These are phyloP conservation scores for Sporisorium sorghi DNA, from an alignment of 1,284 basidiomycete species.

Conservation along the genomic window DNA sequence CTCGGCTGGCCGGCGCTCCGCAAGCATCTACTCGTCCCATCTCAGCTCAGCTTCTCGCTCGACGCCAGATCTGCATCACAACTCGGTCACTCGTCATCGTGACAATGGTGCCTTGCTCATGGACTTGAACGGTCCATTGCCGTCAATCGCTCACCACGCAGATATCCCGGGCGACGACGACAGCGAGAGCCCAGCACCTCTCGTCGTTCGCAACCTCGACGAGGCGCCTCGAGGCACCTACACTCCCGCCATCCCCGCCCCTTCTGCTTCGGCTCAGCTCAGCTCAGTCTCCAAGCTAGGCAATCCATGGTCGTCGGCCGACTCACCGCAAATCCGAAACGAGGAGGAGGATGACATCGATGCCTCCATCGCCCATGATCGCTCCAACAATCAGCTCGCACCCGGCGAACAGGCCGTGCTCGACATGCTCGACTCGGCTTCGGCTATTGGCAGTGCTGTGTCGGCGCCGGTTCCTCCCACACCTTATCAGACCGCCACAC, in stretches of 20 bases:
- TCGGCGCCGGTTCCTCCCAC: slow-evolving; percentile 29
- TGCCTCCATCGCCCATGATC: slow-evolving; percentile 42
- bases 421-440: slow-evolving; percentile 53
- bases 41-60: slow-evolving; percentile 47
- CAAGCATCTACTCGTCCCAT: slow-evolving; percentile 44
- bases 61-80: slow-evolving; percentile 35
- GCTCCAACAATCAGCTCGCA: slow-evolving; percentile 27
- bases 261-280: slow-evolving; percentile 28
- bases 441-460: slow-evolving; percentile 18
- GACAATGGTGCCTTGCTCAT: slow-evolving; percentile 39
- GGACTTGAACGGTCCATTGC: slow-evolving; percentile 25
- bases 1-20: slow-evolving; percentile 13
- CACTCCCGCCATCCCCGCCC: slow-evolving; percentile 38
- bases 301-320: slow-evolving; percentile 45
- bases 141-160: slow-evolving; percentile 23
- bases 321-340: slow-evolving; percentile 20
- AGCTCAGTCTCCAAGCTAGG: slow-evolving; percentile 14
- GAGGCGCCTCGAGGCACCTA: slow-evolving; percentile 48
- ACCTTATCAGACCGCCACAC: slow-evolving; percentile 39
- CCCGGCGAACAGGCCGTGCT: slow-evolving; percentile 51
- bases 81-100: slow-evolving; percentile 35
- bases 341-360: slow-evolving; percentile 47
- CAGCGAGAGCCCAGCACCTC: no score
- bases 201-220: slow-evolving; percentile 56
- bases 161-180: background rate